Evolutionary conservation across 768 basidiomycete genomes (phyloP).

Genomic region (Phaeotremella skinneri): DNA sequence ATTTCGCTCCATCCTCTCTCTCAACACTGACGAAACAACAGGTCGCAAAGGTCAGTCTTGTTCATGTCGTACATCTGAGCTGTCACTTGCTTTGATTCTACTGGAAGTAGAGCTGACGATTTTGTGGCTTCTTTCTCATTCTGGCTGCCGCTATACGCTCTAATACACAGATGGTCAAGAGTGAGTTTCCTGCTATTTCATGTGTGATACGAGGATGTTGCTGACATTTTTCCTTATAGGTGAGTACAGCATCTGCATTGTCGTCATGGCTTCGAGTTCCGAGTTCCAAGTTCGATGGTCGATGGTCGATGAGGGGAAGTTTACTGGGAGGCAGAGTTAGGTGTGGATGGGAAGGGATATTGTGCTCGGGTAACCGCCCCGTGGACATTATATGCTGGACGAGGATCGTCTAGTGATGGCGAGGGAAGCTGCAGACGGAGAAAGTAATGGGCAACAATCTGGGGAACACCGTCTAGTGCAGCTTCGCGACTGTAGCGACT

Average conservation of each 20-base stretch:
- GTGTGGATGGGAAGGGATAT: no score
- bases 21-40: slow-evolving; percentile 20
- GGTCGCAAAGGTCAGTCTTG: slow-evolving; percentile 25
- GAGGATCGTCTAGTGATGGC: neutral
- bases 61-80: neutral
- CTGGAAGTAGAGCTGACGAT: neutral
- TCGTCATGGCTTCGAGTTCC: neutral
- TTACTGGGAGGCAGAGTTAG: no score
- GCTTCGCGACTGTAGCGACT: no score
- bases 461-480: no score
- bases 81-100: slow-evolving; percentile 6
- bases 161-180: slow-evolving; percentile 40
- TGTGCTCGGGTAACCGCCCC: no score
- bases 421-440: neutral
- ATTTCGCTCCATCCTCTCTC: slow-evolving; percentile 7
- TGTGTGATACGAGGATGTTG: neutral
- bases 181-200: slow-evolving; percentile 27
- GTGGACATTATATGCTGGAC: no score
- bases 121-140: neutral
- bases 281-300: neutral
- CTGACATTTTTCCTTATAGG: slow-evolving; percentile 21
- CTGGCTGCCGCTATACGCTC: neutral
- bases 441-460: no score
- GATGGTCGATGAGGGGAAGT: no score
- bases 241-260: slow-evolving; percentile 13